Evolutionary conservation across 345 rosid species (phyloP).

Genomic region (Linum lewisii): DNA sequence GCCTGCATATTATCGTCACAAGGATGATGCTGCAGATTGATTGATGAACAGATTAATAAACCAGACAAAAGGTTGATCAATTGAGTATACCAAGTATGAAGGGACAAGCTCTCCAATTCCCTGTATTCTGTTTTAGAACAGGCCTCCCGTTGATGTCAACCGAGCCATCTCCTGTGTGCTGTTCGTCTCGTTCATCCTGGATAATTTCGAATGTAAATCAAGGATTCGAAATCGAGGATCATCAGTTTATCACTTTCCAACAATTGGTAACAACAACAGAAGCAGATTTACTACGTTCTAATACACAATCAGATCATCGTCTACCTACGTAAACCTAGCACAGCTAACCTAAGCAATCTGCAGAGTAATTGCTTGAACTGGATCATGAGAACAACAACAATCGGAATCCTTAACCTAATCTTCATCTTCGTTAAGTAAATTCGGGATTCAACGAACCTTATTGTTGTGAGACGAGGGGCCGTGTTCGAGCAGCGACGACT

Average conservation of each 20-base stretch:
- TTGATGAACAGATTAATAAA: background rate
- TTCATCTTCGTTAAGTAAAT: too few relatives aligned
- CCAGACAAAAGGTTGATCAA: background rate
- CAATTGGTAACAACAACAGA: too few relatives aligned
- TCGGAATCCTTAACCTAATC: too few relatives aligned
- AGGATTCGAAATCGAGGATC: background rate
- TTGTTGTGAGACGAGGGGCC: background rate
- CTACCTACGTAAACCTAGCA: too few relatives aligned
- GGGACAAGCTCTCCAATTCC: constrained; percentile 96
- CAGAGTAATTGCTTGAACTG: too few relatives aligned
- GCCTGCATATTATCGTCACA: constrained; percentile 33
- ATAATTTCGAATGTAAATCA: background rate
- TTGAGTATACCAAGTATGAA: constrained; percentile 60
- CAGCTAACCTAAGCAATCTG: too few relatives aligned
- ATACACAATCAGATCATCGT: too few relatives aligned
- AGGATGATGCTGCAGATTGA: constrained; percentile 1
- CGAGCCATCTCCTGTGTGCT: constrained; percentile 88
- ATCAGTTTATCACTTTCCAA: too few relatives aligned
- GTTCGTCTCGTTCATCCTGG: constrained; percentile 30
- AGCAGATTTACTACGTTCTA: too few relatives aligned
- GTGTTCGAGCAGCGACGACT: background rate
- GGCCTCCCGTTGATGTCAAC: constrained; percentile 69
- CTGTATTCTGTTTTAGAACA: constrained; percentile 67
- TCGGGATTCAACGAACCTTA: background rate
- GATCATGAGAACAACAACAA: too few relatives aligned